Evolutionary conservation across 192 early-diverging fungal genomes (phyloP), one percentile per base, ranked within the genome.

Genomic region (Phlyctochytrium planicorne): DNA sequence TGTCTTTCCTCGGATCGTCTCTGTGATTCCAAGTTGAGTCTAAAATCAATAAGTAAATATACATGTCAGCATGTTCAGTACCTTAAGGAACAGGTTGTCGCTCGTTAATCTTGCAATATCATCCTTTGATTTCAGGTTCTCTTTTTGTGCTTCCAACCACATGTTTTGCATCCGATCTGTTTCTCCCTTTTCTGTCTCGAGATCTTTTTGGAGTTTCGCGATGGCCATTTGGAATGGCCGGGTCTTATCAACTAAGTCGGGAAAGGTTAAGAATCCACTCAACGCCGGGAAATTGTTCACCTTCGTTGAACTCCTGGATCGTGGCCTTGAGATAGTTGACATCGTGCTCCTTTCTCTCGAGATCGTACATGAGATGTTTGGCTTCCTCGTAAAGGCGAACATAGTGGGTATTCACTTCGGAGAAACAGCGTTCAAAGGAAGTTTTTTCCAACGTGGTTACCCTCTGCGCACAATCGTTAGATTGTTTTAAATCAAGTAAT

Each of bases 281-380:
- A 12, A 73, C 24, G 30, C 47, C 14, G 10, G 23, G 57, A 6
- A 33, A 64, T 2, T 12, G 2, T 31, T 78, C 66, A 78, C 77
- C 77, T 60, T 59, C 67, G 1, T 59, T 67, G 1, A 31, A 32
- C 34, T 82, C 77, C 20, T 55, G 27, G 0, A 77, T n/a, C 53
- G 71, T 75, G 14, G 69, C 66, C 50, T 79, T 82, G n/a, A 84
- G 33, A 4, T 59, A 52, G 62, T 84, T 84, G 27, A 82, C 68
- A 65, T 84, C 82, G 55, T 84, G 82, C 59, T 83, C 82, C 52
- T 75, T 79, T 32, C 78, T 52, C 52, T 84, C 76, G 23, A 78
- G 32, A n/a, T 78, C 66, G 35, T 78, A 78, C 47, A 78, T 73
- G 36, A 78, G 36, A 59, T 78, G 76, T 32, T 74, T 78, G 17